These are phyloP conservation scores for Stentor coeruleus DNA, from an alignment of 73 alveolate genomes.

Conservation along the genomic window DNA sequence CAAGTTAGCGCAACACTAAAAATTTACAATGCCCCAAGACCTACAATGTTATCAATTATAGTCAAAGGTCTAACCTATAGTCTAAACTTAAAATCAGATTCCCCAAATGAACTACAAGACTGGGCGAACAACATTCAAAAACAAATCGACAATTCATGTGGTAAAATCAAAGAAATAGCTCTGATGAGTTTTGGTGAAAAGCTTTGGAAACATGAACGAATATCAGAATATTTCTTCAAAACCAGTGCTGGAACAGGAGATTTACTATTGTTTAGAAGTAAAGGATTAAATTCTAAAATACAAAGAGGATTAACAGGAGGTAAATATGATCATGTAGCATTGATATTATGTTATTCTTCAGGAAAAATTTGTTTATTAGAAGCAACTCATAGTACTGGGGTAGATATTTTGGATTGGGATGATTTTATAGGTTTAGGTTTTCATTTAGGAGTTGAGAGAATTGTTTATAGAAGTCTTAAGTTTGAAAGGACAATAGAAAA, in stretches of 20 bases:
- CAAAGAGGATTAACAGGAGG: conserved; percentile 67
- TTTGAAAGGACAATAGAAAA: conserved; percentile 38
- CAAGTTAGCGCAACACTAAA: conserved; percentile 28
- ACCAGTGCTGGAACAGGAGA: conserved; percentile 69
- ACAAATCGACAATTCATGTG: conserved; percentile 26
- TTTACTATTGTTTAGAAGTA: conserved; percentile 63
- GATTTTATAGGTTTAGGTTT: conserved; percentile 40
- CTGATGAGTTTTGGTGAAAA: too few relatives aligned
- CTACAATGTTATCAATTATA: background rate
- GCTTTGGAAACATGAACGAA: conserved; percentile 49
- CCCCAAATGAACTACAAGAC: conserved; percentile 27
- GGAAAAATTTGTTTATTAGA: conserved; percentile 57
- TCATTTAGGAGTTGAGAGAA: conserved; percentile 38
- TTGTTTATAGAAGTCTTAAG: conserved; percentile 45
- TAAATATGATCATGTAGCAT: conserved; percentile 84
- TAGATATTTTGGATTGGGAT: conserved; percentile 28
- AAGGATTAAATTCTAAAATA: conserved; percentile 43
- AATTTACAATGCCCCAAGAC: background rate
- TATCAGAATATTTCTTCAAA: conserved; percentile 36
- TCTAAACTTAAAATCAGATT: conserved; percentile 41
- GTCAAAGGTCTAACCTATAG: conserved; percentile 36
- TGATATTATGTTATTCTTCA: conserved; percentile 47
- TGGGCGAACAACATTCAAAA: conserved; percentile 44
- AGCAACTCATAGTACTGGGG: conserved; percentile 62
- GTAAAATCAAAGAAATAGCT: too few relatives aligned